Base-by-base conservation (phyloP, 257 asterid species). In the Solanum dulcamara region DNA sequence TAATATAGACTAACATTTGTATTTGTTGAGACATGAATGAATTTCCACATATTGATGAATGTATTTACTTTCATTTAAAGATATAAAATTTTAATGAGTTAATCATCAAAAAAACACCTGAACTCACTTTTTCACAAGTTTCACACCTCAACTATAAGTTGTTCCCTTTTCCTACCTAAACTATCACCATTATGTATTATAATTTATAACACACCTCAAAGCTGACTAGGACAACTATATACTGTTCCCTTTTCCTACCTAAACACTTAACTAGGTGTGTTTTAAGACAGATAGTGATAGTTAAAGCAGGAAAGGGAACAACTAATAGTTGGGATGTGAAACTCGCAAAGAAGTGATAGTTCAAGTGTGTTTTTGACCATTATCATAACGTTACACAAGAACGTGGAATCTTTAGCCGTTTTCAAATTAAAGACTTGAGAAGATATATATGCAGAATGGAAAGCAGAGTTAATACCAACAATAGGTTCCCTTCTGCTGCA, bases 401-500 rank as follows among this genome's bases (percentile, higher is more conserved):
- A 75, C 26, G 7, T 60, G 22, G 38, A 13, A 48, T 51, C 18
- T 26, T 55, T 28, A 74, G 64, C 60, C 14, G 14, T 50, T 50
- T 83, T 64, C 26, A 11, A 66, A 15, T 50, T 6, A 70, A 70
- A 10, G 55, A 10, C 7, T 10, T 48, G 60, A 20, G 22, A 53
- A 70, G 30, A 20, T 28, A 38, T 28, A 38, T 22, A 85, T 67
- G 60, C 42, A 10, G 75, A 84, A 81, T 59, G 33, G 46, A 80
- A 77, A 38, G 30, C 33, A 82, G 57, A 53, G 14, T 28, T 71
- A 68, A 53, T 90, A 96, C 99, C 99, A 86, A 90, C 66, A 40
- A 96, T 96, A 74, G 98, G 97, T 82, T 96, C 99, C 84, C 98
- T 91, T 81, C 99, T 93, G 93, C 98, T 96, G 88, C 97, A 94